Evolutionary conservation across 306 rosid genomes (phyloP).

Genomic region (Purshia tridentata): DNA sequence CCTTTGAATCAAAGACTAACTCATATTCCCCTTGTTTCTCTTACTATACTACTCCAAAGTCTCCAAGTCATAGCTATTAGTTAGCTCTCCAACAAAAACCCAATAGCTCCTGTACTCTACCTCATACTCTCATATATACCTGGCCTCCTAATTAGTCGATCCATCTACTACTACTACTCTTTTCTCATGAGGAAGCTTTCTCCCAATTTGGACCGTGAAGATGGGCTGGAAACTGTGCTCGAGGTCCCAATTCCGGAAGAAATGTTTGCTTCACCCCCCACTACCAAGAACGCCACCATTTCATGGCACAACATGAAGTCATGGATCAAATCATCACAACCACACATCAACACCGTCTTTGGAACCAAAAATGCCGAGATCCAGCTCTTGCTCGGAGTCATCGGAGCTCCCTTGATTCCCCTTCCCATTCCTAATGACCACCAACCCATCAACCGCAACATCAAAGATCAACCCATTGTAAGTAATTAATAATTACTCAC

Average conservation of each 20-base stretch:
- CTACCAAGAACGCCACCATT: slow-evolving; percentile 31
- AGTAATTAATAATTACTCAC: slow-evolving; percentile 5
- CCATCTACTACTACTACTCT: slow-evolving; percentile 12
- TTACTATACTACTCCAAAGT: not conserved
- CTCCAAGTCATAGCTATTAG: not conserved
- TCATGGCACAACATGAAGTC: slow-evolving; percentile 85
- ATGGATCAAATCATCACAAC: slow-evolving; percentile 61
- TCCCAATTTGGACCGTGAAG: slow-evolving; percentile 83
- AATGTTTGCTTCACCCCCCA: slow-evolving; percentile 44
- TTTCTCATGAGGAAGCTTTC: slow-evolving; percentile 76
- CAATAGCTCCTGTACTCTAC: not conserved
- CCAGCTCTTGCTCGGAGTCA: slow-evolving; percentile 81
- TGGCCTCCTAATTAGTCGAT: too few relatives aligned
- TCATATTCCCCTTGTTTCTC: slow-evolving; percentile 7
- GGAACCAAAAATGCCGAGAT: slow-evolving; percentile 71
- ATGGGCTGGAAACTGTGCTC: slow-evolving; percentile 91
- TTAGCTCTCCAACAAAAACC: slow-evolving; percentile 6
- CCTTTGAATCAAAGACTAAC: slow-evolving; percentile 32
- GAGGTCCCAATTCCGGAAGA: slow-evolving; percentile 96
- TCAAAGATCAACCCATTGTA: slow-evolving; percentile 82
- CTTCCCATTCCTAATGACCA: slow-evolving; percentile 51
- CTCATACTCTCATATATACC: too few relatives aligned
- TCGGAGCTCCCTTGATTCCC: slow-evolving; percentile 87
- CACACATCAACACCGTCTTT: slow-evolving; percentile 34
- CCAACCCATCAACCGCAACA: slow-evolving; percentile 51